A percentile compares a stretch with the other conserved stretches of the same genome.
phyloP scores from a whole-genome alignment of 208 protist genomes.

The Crithidia bombi region DNA sequence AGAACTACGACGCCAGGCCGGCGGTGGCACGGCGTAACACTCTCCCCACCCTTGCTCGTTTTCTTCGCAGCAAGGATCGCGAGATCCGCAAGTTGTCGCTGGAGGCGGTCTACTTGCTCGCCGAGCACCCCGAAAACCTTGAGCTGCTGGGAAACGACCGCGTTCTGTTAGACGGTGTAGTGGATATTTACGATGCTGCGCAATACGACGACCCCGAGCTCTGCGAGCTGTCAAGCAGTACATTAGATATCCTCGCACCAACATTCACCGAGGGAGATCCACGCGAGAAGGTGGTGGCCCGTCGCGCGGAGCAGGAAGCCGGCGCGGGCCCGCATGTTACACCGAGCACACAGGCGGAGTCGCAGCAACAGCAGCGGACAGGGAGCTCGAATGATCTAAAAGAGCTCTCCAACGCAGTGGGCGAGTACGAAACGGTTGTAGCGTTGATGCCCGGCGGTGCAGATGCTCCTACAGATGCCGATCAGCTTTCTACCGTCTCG shows the following conservation, averaged over 20 bases:
- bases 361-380: not conserved
- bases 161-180: constrained; percentile 57
- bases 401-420: constrained; percentile 16
- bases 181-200: constrained; percentile 71
- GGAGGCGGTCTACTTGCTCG: constrained; percentile 73
- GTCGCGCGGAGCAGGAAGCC: constrained; percentile 31
- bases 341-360: not conserved
- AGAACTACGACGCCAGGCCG: constrained; percentile 81
- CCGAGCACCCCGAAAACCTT: constrained; percentile 87
- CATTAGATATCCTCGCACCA: constrained; percentile 54
- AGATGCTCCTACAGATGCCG: constrained; percentile 10
- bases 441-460: not conserved
- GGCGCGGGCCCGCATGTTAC: not conserved
- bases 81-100: constrained; percentile 77
- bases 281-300: constrained; percentile 33
- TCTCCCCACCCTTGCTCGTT: constrained; percentile 78
- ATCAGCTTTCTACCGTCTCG: constrained; percentile 30
- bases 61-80: constrained; percentile 79
- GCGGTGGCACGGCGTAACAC: constrained; percentile 85
- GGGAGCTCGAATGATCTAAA: constrained; percentile 30
- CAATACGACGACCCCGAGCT: constrained; percentile 85
- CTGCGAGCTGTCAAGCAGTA: constrained; percentile 49
- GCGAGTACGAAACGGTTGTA: constrained; percentile 28
- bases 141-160: constrained; percentile 63
- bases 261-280: constrained; percentile 60